These are phyloP conservation scores for Botrytis medusae DNA, from an alignment of 2,329 filamentous ascomycete genomes.

Conservation along the genomic window DNA sequence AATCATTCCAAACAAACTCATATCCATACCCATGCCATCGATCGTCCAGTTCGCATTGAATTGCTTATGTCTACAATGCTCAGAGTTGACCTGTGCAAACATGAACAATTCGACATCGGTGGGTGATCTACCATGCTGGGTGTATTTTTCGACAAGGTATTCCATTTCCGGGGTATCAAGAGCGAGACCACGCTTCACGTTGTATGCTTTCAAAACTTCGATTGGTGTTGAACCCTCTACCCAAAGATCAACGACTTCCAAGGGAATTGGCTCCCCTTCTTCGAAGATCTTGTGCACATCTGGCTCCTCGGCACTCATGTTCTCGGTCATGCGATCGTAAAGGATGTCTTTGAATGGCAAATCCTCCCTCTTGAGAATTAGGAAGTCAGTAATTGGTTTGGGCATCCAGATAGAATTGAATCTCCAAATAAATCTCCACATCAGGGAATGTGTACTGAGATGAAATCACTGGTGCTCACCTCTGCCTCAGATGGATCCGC, in stretches of 20 bases:
- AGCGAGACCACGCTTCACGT: slow-evolving; percentile 78
- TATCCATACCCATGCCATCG: slow-evolving; percentile 75
- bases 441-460: neutral
- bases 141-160: slow-evolving; percentile 86
- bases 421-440: neutral
- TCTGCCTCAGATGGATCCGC: slow-evolving; percentile 47
- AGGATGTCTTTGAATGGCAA: slow-evolving; percentile 68
- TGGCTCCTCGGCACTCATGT: slow-evolving; percentile 65
- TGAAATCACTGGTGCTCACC: slow-evolving; percentile 4
- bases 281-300: slow-evolving; percentile 76
- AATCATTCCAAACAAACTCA: slow-evolving; percentile 94
- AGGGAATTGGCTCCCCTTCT: slow-evolving; percentile 59
- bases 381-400: neutral
- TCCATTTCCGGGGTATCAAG: slow-evolving; percentile 88
- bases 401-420: neutral
- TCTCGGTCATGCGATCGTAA: slow-evolving; percentile 95
- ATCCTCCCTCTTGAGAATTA: slow-evolving; percentile 41
- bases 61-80: slow-evolving; percentile 79
- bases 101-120: slow-evolving; percentile 93
- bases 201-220: slow-evolving; percentile 76
- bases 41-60: slow-evolving; percentile 98
- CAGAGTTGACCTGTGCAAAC: slow-evolving; percentile 99
- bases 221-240: slow-evolving; percentile 63
- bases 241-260: slow-evolving; percentile 75
- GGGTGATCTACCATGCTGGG: slow-evolving; percentile 60